A percentile compares a stretch with the other conserved stretches of the same genome.
phyloP scores from a whole-genome alignment of 768 basidiomycete genomes.

The Boletus vinaceobasis region DNA sequence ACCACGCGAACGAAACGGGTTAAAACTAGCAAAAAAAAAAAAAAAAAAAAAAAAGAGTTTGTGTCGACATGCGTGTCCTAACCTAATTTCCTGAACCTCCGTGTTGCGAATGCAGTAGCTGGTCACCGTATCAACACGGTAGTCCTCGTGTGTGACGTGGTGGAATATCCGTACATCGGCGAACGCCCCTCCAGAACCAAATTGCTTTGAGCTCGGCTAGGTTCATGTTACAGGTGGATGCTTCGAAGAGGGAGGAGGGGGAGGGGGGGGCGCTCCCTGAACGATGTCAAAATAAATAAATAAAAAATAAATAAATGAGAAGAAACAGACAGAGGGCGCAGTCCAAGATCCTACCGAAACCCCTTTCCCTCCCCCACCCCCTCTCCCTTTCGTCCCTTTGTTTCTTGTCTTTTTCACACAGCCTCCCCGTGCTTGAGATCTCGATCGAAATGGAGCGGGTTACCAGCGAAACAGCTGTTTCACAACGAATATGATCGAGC shows the following conservation, averaged over 20 bases:
- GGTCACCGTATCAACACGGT: slow-evolving; percentile 21
- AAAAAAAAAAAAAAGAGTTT: not conserved
- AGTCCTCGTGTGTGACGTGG: slow-evolving; percentile 16
- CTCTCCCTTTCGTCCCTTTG: not conserved
- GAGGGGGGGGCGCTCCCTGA: not conserved
- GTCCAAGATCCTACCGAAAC: not conserved
- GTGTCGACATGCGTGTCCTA: slow-evolving; percentile 2
- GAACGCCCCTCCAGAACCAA: not conserved
- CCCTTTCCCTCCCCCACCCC: not conserved
- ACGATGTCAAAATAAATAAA: not conserved
- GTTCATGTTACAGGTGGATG: too few species aligned
- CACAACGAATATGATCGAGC: not conserved
- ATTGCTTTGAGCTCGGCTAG: slow-evolving; percentile 3
- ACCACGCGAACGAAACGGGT: not conserved
- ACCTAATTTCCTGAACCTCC: slow-evolving; percentile 10
- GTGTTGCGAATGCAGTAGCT: not conserved
- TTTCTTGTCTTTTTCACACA: not conserved
- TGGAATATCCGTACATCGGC: slow-evolving; percentile 11
- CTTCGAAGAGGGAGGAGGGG: too few species aligned
- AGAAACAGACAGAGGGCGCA: not conserved
- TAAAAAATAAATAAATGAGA: not conserved
- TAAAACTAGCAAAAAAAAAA: too few species aligned
- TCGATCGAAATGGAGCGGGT: slow-evolving; percentile 11
- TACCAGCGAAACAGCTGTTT: slow-evolving; percentile 6
- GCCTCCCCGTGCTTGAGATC: not conserved